Evolutionary conservation across 2,329 filamentous ascomycete genomes (phyloP).

Genomic region (Capronia americana): DNA sequence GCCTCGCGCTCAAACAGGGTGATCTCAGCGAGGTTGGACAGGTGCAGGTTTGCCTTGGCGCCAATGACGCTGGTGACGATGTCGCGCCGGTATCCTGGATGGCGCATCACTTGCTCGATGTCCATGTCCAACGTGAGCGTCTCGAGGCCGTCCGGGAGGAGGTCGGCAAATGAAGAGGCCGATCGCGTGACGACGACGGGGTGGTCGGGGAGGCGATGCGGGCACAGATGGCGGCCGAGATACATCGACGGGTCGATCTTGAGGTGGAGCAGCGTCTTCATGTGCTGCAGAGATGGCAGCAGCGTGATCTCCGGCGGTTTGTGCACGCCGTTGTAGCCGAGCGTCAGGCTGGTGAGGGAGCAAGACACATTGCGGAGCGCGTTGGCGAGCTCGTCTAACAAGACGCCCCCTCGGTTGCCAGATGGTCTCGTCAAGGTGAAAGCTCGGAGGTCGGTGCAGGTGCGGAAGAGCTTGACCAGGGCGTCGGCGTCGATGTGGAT

Average conservation of each 20-base stretch:
- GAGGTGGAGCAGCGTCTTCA: background rate
- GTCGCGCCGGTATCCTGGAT: background rate
- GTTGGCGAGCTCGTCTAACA: constrained; percentile 1
- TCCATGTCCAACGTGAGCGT: background rate
- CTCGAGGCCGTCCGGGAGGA: constrained; percentile 6
- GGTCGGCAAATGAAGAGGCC: background rate
- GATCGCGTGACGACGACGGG: background rate
- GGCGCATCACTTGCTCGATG: constrained; percentile 2
- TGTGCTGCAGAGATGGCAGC: background rate
- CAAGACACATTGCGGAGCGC: background rate
- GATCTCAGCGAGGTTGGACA: background rate
- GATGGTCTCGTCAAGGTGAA: background rate
- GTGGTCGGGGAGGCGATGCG: background rate
- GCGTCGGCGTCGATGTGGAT: background rate
- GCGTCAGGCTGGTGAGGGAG: constrained; percentile 1
- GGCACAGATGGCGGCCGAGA: constrained; percentile 2
- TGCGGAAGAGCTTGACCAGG: background rate
- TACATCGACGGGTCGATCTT: constrained; percentile 2
- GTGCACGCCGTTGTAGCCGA: background rate
- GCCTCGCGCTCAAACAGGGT: background rate
- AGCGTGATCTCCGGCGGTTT: constrained; percentile 2
- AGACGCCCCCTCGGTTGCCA: background rate
- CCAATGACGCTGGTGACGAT: background rate
- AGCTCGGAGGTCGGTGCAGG: background rate
- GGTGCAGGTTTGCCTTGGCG: background rate